These are phyloP conservation scores for Symbiodinium natans DNA, from an alignment of 73 alveolate genomes.

Conservation along the genomic window DNA sequence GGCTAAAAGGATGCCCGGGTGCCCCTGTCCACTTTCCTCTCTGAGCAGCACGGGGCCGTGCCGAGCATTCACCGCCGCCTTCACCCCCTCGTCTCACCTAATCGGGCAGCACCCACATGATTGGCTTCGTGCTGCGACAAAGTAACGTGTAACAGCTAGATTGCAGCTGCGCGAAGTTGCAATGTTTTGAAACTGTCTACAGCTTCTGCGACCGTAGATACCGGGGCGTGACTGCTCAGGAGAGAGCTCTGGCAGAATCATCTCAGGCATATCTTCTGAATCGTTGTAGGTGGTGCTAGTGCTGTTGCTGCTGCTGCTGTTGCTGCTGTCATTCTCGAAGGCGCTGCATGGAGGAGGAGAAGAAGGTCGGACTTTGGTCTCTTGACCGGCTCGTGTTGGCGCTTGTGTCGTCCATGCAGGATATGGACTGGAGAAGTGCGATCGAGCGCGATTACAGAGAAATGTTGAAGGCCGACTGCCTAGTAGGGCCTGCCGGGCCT, in stretches of 20 bases:
- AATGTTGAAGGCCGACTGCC: slow-evolving; percentile 49
- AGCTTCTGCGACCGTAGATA: too few species aligned
- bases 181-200: too few species aligned
- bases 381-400: not conserved
- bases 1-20: not conserved
- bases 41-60: too few species aligned
- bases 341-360: slow-evolving; percentile 86
- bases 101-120: too few species aligned
- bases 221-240: slow-evolving; percentile 53
- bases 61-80: too few species aligned
- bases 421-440: slow-evolving; percentile 65
- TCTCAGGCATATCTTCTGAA: slow-evolving; percentile 32
- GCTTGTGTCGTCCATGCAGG: not conserved
- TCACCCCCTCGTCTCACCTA: too few species aligned
- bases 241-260: slow-evolving; percentile 82
- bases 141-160: too few species aligned
- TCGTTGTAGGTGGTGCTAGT: not conserved
- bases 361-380: slow-evolving; percentile 28
- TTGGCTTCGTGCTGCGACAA: too few species aligned
- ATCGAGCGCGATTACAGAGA: slow-evolving; percentile 40
- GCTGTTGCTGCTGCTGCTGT: not conserved
- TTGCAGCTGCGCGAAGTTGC: too few species aligned
- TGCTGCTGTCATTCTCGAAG: not conserved
- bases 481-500: not conserved
- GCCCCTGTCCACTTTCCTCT: too few species aligned